Evolutionary conservation across 176 grass and related monocot species (phyloP).

Genomic region (Oryza brachyantha): DNA sequence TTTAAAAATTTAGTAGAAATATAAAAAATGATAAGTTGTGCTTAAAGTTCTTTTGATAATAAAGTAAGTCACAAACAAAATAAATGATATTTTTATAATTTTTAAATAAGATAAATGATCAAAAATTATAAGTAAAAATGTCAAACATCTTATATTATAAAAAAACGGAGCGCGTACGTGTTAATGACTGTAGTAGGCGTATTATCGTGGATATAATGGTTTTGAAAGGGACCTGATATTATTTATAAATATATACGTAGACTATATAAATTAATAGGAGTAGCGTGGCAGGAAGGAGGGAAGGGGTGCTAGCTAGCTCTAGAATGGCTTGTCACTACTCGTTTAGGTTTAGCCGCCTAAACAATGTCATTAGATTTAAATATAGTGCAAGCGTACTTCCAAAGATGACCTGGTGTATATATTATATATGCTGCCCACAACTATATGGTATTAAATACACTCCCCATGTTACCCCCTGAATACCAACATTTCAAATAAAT

Average conservation of each 20-base stretch:
- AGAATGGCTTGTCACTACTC: conserved; percentile 31
- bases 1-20: too few relatives aligned
- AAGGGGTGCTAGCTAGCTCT: conserved; percentile 17
- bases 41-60: too few relatives aligned
- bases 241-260: background rate
- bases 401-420: conserved; percentile 7
- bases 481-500: conserved; percentile 27
- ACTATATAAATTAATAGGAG: conserved; percentile 27
- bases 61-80: too few relatives aligned
- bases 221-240: conserved; percentile 28
- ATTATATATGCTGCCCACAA: conserved; percentile 10
- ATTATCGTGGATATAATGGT: conserved; percentile 25
- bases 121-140: too few relatives aligned
- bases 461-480: conserved; percentile 26
- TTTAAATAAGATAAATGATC: too few relatives aligned
- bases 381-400: conserved; percentile 6
- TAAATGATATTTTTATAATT: too few relatives aligned
- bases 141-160: too few relatives aligned
- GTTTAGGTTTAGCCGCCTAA: conserved; percentile 2
- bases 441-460: background rate
- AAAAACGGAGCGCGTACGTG: too few relatives aligned
- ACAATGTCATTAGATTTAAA: conserved; percentile 27
- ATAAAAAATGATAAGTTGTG: too few relatives aligned
- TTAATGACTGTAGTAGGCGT: conserved; percentile 28
- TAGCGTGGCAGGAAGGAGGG: conserved; percentile 27